Base-by-base conservation (phyloP, 306 rosid genomes). In the Bauhinia variegata region DNA sequence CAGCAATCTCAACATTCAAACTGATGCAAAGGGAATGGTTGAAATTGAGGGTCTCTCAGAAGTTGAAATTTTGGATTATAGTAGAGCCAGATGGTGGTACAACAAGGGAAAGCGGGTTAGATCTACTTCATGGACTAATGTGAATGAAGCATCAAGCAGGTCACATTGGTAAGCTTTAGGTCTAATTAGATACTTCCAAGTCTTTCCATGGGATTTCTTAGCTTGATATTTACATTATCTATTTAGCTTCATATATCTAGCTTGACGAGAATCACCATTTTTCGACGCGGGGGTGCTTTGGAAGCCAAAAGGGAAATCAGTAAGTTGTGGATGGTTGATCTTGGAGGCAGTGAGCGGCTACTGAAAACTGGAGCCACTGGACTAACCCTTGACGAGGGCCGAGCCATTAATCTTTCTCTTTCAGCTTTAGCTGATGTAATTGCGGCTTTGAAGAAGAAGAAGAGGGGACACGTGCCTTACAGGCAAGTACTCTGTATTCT, bases 251-350 rank as follows among this genome's bases (percentile, higher is more conserved):
- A 78, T 87, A 87, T 92, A 84, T 89, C 92, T 86, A 92, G 98
- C 96, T 89, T 92, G 85, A 89, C 89, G 36, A 89, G 96, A 89
- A 86, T 92, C 70, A 78, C 81, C 85, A 84, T 92, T 54, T 89
- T 64, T 76, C 96, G 86, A 31, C 78, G 74, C 12, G 87, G 84
- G 67, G 84, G 85, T 76, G 87, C 79, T 18, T 36, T 41, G 59
- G 80, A 75, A 76, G 83, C 79, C 65, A 85, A 83, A 75, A 64
- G 68, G 1, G 85, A 84, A 81, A 70, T 83, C 32, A 90, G 96
- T 79, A 92, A 84, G 73, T 76, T 92, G 84, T 89, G 98, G 98
- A 86, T 92, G 98, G 86, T 92, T 68, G 98, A 92, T 83, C 96
- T 92, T 32, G 98, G 98, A 53, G 98, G 98, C 76, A 92, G 96